A percentile compares a stretch with the other conserved stretches of the same genome.
These are phyloP conservation scores for Phytopythium mirpurense DNA, from an alignment of 352 stramenopile species.

Conservation along the genomic window DNA sequence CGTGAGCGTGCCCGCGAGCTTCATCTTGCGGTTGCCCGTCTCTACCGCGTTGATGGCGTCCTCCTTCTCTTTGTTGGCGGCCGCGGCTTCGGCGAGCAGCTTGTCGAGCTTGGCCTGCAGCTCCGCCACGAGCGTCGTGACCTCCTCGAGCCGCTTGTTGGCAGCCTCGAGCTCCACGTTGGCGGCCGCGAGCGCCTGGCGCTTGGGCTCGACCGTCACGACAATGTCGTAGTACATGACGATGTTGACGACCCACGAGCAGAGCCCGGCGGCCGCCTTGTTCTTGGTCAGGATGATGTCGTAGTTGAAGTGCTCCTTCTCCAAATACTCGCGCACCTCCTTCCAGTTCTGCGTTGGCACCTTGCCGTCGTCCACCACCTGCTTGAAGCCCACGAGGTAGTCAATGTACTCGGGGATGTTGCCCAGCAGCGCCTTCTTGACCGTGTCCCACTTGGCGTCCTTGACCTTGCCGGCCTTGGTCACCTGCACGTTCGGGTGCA, in stretches of 20 bases:
- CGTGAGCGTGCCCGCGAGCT: conserved; percentile 92
- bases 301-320: conserved; percentile 94
- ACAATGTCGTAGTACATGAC: conserved; percentile 97
- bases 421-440: conserved; percentile 92
- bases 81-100: conserved; percentile 84
- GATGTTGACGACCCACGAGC: conserved; percentile 95
- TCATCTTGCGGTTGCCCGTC: conserved; percentile 92
- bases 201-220: conserved; percentile 93
- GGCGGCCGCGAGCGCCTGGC: conserved; percentile 86
- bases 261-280: conserved; percentile 90
- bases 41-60: conserved; percentile 91
- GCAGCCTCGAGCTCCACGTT: conserved; percentile 89
- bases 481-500: conserved; percentile 92
- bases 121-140: conserved; percentile 90
- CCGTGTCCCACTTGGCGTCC: conserved; percentile 92
- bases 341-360: conserved; percentile 92
- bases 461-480: conserved; percentile 96
- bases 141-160: conserved; percentile 85
- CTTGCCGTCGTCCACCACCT: conserved; percentile 91
- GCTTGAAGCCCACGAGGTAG: conserved; percentile 91
- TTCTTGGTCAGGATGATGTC: conserved; percentile 95
- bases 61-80: conserved; percentile 91
- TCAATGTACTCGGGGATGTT: conserved; percentile 97
- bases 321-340: conserved; percentile 91
- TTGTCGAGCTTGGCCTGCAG: conserved; percentile 92